A percentile compares a stretch with the other conserved stretches of the same genome.
Evolutionary conservation across 371 early-diverging fungal genomes (phyloP).

Genomic region (Sanchytrium tribonematis): DNA sequence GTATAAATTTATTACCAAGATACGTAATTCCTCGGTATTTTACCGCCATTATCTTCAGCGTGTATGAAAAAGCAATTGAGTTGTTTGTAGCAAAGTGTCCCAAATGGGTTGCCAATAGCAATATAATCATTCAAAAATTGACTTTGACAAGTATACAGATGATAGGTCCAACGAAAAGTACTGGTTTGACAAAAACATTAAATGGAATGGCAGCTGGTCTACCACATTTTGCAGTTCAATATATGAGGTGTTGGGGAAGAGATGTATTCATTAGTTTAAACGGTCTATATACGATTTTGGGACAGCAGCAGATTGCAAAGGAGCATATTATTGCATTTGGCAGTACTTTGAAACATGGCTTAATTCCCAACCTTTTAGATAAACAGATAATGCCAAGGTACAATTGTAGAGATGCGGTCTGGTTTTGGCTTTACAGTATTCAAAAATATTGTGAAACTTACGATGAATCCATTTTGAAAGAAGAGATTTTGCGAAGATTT

Average conservation of each 20-base stretch:
- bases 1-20: constrained; percentile 37
- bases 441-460: constrained; percentile 46
- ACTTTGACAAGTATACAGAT: constrained; percentile 56
- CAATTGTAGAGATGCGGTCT: constrained; percentile 81
- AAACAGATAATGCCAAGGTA: constrained; percentile 54
- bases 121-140: constrained; percentile 29
- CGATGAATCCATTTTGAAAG: neutral
- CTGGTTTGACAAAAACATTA: constrained; percentile 24
- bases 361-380: constrained; percentile 82
- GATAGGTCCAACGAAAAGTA: constrained; percentile 36
- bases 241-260: constrained; percentile 91
- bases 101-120: constrained; percentile 17
- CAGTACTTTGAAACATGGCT: constrained; percentile 53
- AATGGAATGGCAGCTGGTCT: constrained; percentile 71
- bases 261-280: constrained; percentile 74
- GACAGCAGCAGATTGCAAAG: constrained; percentile 44
- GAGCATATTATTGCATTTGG: constrained; percentile 66
- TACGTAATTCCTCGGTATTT: constrained; percentile 78
- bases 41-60: constrained; percentile 38
- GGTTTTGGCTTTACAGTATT: constrained; percentile 76
- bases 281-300: constrained; percentile 53
- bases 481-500: constrained; percentile 6
- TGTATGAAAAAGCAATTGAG: constrained; percentile 33
- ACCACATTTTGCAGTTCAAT: constrained; percentile 69
- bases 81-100: constrained; percentile 30